A percentile compares a stretch with the other conserved stretches of the same genome.
Evolutionary conservation across 2,329 filamentous ascomycete species (phyloP).

Genomic region (Lasiodiplodia sp.): DNA sequence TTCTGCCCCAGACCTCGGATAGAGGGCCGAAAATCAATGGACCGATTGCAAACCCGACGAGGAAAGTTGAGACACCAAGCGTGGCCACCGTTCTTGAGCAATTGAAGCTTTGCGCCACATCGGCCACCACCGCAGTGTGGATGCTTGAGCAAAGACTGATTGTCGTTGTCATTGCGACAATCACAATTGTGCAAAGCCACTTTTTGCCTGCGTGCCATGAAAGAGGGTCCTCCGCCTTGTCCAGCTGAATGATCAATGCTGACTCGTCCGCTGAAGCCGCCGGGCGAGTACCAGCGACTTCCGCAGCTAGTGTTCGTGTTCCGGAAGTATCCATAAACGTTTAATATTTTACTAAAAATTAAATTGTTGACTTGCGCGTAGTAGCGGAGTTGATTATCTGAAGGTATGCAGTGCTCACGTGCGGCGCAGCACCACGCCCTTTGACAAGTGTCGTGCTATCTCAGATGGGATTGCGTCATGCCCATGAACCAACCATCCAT

Average conservation of each 20-base stretch:
- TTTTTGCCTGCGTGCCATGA: constrained; percentile 30
- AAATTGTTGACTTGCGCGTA: no score
- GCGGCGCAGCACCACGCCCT: no score
- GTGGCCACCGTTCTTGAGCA: constrained; percentile 24
- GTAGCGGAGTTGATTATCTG: no score
- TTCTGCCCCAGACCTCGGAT: constrained; percentile 62
- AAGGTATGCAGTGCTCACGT: no score
- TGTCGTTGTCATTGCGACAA: constrained; percentile 31
- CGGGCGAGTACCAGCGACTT: neutral
- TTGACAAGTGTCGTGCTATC: no score
- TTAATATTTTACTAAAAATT: no score
- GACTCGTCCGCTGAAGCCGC: neutral
- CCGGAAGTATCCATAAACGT: neutral
- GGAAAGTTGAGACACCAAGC: constrained; percentile 57
- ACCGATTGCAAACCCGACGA: constrained; percentile 60
- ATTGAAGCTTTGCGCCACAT: constrained; percentile 33
- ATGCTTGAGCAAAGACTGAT: constrained; percentile 49
- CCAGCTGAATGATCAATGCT: neutral
- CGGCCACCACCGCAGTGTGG: constrained; percentile 53
- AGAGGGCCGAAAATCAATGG: constrained; percentile 62
- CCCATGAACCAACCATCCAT: no score
- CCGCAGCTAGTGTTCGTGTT: neutral
- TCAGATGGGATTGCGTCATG: no score
- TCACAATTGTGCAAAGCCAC: constrained; percentile 31
- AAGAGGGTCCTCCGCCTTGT: neutral